Evolutionary conservation across 2,329 filamentous ascomycete species (phyloP), one percentile per base, ranked within the genome.

Genomic region (Fusarium equiseti): DNA sequence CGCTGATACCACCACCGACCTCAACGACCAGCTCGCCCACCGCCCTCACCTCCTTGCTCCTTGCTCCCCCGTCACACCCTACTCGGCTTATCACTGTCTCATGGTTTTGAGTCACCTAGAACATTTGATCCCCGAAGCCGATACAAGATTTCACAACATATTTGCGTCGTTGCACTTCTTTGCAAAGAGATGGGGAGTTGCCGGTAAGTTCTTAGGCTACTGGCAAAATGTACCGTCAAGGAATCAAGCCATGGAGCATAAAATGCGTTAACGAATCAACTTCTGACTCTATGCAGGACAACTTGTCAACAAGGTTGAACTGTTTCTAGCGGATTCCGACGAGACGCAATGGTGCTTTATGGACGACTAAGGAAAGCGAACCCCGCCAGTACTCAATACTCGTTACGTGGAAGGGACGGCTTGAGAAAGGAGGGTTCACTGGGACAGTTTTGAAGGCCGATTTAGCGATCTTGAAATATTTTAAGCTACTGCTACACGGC

Each of bases 121-220:
- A 46, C 72, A 76, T 59, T 66, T 80, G 35, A 77, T 80, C 40
- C 74, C 76, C 13, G 76, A 80, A 29, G 77, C 76, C 31, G 77
- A 77, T 18, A 63, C 66, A n/a, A 71, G 74, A 43, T 79, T 80
- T 56, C 77, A 78, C 44, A 77, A 79, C 32, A 75, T 79, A 22
- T 79, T 78, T 63, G 76, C 77, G 31, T 76, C 76, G 11, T 70
- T 80, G 27, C 77, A 79, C 53, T 79, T 77, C 63, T 79, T 79
- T 40, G 77, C 77, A 10, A 79, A 79, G 65, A 65, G 78, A 52
- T 80, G 78, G 78, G 77, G 73, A 38, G 75, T 79, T 65, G 79
- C 77, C 29, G 78, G 78, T 78, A 57, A 60, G 77, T 72, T 27
- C 22, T 29, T 62, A 24, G 11, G 38, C 32, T 53, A 43, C 31